Evolutionary conservation across 139 green algal species (phyloP), one percentile per base, ranked within the genome.

Genomic region (Chlamydomonas sp.): DNA sequence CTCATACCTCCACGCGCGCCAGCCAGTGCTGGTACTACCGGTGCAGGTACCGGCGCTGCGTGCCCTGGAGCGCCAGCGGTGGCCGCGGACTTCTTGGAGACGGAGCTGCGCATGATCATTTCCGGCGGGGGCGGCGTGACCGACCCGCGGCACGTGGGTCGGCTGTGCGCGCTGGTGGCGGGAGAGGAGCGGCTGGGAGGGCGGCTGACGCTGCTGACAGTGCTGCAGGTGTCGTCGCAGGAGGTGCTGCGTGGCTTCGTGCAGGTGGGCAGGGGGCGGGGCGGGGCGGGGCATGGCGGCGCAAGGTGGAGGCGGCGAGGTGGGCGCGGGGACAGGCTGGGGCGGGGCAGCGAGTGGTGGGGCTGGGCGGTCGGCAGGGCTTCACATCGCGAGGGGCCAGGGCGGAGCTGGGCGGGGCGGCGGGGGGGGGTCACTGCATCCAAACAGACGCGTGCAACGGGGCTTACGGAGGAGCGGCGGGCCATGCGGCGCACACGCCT

Each of bases 111-210:
- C 9, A 63, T 49, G 4, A 88, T 88, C 66, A 71, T 87, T 2
- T 16, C 58, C 49, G 60, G 58, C 0, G n/a, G 18, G 4, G 86
- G 85, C 62, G 87, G 87, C 57, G 87, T 90, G 69, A 79, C 74
- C 2, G 80, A 90, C 59, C 15, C 60, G 14, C 18, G 67, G 57
- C 14, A 77, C 16, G 68, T 85, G 17, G 20, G 57, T 12, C 58
- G 74, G 20, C 81, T 90, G 60, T 80, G 64, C 12, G 66, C 59
- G 5, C 76, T 90, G 80, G 79, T 90, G 64, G 75, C 74, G 57
- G 59, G n/a, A 8, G 73, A 90, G 66, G 72, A 60, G n/a, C 74
- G 84, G 66, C 77, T 88, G 74, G 87, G 87, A 5, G 73, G 80
- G 9, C 79, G 79, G 59, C 63, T 87, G 12, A 85, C 78, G 74